These are phyloP conservation scores for Naumovozyma dairenensis DNA, from an alignment of 805 yeast genomes.

Conservation along the genomic window DNA sequence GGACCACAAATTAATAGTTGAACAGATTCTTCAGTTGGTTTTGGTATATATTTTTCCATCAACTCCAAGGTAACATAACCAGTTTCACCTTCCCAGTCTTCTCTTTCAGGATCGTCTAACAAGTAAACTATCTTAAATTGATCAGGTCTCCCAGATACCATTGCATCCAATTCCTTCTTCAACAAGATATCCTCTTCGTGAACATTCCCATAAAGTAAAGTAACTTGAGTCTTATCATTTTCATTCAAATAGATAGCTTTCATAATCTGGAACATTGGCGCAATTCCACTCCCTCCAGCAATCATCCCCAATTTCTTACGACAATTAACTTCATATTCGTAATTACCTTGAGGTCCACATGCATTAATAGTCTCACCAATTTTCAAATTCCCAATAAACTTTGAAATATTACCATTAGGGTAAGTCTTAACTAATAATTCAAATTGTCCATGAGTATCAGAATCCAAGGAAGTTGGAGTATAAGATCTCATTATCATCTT, in stretches of 20 bases:
- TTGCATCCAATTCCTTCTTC: slow-evolving; percentile 65
- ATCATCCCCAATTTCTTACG: slow-evolving; percentile 71
- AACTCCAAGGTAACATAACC: slow-evolving; percentile 70
- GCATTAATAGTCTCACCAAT: slow-evolving; percentile 73
- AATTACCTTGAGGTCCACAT: slow-evolving; percentile 87
- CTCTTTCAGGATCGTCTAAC: slow-evolving; percentile 18
- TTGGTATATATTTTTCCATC: slow-evolving; percentile 52
- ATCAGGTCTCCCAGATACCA: slow-evolving; percentile 47
- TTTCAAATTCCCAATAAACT: slow-evolving; percentile 56
- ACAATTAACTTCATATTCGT: slow-evolving; percentile 74
- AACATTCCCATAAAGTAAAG: slow-evolving; percentile 73
- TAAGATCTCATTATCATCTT: slow-evolving; percentile 79
- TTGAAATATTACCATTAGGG: slow-evolving; percentile 77
- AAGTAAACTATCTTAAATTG: slow-evolving; percentile 61
- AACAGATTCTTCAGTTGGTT: slow-evolving; percentile 36
- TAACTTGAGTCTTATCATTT: slow-evolving; percentile 64
- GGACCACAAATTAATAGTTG: slow-evolving; percentile 88
- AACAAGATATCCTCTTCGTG: slow-evolving; percentile 71
- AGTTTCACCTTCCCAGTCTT: slow-evolving; percentile 61
- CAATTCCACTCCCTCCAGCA: slow-evolving; percentile 94
- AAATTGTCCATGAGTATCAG: slow-evolving; percentile 65
- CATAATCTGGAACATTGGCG: slow-evolving; percentile 91
- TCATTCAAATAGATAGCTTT: slow-evolving; percentile 73
- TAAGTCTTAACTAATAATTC: slow-evolving; percentile 81
- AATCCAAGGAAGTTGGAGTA: slow-evolving; percentile 78